Evolutionary conservation across 768 basidiomycete genomes (phyloP).

Genomic region (Chlorophyllum brunneum): DNA sequence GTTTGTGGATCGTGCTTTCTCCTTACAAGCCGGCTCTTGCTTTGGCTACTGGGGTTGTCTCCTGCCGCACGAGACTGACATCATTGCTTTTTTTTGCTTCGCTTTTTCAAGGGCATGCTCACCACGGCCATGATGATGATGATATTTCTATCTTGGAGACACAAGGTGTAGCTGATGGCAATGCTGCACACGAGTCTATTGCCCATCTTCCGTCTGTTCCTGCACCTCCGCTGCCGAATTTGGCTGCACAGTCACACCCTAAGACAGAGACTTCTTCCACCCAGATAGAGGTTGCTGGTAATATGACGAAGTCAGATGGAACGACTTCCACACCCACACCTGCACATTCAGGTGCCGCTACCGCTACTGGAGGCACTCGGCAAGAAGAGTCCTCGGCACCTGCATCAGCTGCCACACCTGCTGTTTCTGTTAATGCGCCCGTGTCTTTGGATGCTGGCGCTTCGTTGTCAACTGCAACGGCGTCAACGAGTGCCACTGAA

Average conservation of each 20-base stretch:
- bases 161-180: conserved; percentile 23
- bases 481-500: conserved; percentile 25
- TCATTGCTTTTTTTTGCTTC: conserved; percentile 24
- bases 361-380: background rate
- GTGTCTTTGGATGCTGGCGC: conserved; percentile 2
- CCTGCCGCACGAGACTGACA: conserved; percentile 59
- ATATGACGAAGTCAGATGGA: conserved; percentile 9
- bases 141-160: conserved; percentile 35
- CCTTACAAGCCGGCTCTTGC: conserved; percentile 23
- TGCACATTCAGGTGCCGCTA: background rate
- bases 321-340: conserved; percentile 2
- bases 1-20: conserved; percentile 33
- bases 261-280: conserved; percentile 20
- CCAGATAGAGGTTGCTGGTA: conserved; percentile 19
- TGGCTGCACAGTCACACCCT: conserved; percentile 11
- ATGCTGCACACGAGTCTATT: conserved; percentile 12
- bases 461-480: conserved; percentile 6
- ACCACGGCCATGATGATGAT: conserved; percentile 25
- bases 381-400: conserved; percentile 3
- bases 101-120: conserved; percentile 45
- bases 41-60: conserved; percentile 33
- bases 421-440: conserved; percentile 7
- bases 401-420: background rate
- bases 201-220: conserved; percentile 6
- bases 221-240: conserved; percentile 1